phyloP scores from a whole-genome alignment of 2,329 filamentous ascomycete species.

The Trichoderma koningiopsis region DNA sequence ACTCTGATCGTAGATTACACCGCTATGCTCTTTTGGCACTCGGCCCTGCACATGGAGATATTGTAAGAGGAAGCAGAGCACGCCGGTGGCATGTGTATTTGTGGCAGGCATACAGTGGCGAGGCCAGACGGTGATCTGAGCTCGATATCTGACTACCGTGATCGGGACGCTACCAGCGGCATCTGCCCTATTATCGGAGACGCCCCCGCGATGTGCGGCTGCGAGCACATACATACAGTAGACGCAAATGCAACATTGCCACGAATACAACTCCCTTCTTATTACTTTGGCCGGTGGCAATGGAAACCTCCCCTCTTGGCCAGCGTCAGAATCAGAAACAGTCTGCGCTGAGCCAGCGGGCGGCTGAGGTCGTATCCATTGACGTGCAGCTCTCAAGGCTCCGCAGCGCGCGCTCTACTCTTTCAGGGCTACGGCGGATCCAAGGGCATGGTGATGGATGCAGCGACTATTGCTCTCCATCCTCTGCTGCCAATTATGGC shows the following conservation, averaged over 20 bases:
- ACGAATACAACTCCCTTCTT: neutral
- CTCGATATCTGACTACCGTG: conserved; percentile 16
- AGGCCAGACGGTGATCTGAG: conserved; percentile 23
- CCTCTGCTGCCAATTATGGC: conserved; percentile 4
- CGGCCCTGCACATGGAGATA: neutral
- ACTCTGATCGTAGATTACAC: neutral
- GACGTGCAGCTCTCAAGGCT: conserved; percentile 11
- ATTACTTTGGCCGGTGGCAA: neutral
- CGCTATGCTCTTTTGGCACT: conserved; percentile 1
- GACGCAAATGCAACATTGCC: neutral
- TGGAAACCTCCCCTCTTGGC: neutral
- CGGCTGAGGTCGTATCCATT: conserved; percentile 11
- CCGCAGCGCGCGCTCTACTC: conserved; percentile 12
- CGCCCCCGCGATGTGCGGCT: neutral
- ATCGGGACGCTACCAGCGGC: conserved; percentile 6
- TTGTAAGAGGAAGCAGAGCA: neutral
- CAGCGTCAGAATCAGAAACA: no score
- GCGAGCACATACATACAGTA: neutral
- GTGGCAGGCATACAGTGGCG: conserved; percentile 4
- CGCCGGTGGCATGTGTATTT: neutral
- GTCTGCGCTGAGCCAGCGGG: neutral
- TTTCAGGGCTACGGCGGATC: conserved; percentile 17
- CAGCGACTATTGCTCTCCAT: neutral
- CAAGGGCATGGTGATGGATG: conserved; percentile 7
- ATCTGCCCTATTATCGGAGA: neutral